phyloP scores from a whole-genome alignment of 768 basidiomycete species.

The Trametes villosa region DNA sequence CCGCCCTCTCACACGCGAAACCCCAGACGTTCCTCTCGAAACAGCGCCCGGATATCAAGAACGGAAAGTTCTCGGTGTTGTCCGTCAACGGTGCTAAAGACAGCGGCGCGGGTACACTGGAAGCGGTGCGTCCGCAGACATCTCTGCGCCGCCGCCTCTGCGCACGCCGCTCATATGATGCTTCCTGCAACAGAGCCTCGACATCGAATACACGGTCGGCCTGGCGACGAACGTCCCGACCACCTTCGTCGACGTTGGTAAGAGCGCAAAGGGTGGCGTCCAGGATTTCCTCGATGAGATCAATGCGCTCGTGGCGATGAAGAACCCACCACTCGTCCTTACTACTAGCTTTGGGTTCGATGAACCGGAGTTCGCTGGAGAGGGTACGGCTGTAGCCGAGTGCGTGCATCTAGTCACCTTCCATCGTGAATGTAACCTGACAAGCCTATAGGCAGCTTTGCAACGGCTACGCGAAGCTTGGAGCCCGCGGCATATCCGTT shows the following conservation, averaged over 20 bases:
- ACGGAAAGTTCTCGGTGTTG: constrained; percentile 30
- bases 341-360: constrained; percentile 41
- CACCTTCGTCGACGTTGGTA: constrained; percentile 39
- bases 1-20: constrained; percentile 3
- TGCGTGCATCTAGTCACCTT: constrained; percentile 31
- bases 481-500: constrained; percentile 40
- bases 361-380: constrained; percentile 34
- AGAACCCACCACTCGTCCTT: constrained; percentile 35
- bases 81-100: constrained; percentile 35
- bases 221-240: constrained; percentile 38
- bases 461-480: constrained; percentile 40
- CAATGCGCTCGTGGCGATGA: constrained; percentile 31
- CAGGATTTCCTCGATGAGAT: constrained; percentile 39
- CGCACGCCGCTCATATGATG: neutral
- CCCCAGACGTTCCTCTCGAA: constrained; percentile 31
- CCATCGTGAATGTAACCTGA: neutral
- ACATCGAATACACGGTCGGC: constrained; percentile 43
- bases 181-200: constrained; percentile 32
- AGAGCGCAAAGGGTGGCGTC: constrained; percentile 33
- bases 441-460: constrained; percentile 34
- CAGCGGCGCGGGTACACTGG: constrained; percentile 39
- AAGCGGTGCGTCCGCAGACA: constrained; percentile 30
- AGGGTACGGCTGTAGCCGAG: constrained; percentile 12
- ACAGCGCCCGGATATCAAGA: constrained; percentile 29
- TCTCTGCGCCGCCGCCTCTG: constrained; percentile 45